phyloP scores from a whole-genome alignment of 345 rosid species.

The Stellera chamaejasme region DNA sequence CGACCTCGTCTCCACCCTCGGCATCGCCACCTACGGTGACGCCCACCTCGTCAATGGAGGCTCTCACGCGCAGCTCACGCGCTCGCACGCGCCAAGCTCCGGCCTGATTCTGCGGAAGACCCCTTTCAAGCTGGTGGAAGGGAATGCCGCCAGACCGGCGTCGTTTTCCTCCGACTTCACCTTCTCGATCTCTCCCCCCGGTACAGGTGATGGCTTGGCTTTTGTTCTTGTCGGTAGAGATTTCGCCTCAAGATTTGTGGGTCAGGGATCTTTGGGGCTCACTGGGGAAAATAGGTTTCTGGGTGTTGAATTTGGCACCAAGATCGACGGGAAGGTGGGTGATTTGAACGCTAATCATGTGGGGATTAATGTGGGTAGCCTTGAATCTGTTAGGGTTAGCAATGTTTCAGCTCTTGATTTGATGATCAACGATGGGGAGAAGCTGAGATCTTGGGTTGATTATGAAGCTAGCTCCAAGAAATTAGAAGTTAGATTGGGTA shows the following conservation, averaged over 20 bases:
- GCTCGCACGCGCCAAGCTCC: slow-evolving; percentile 21
- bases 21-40: slow-evolving; percentile 28
- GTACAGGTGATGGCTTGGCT: slow-evolving; percentile 30
- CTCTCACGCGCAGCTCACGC: slow-evolving; percentile 22
- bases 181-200: slow-evolving; percentile 26
- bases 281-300: slow-evolving; percentile 20
- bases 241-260: slow-evolving; percentile 21
- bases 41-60: slow-evolving; percentile 20
- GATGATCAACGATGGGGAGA: slow-evolving; percentile 31
- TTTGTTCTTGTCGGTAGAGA: slow-evolving; percentile 30
- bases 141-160: slow-evolving; percentile 9
- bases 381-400: slow-evolving; percentile 22
- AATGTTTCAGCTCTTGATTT: slow-evolving; percentile 19
- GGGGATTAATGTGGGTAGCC: slow-evolving; percentile 22
- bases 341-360: slow-evolving; percentile 26
- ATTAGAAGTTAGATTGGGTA: slow-evolving; percentile 39
- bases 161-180: slow-evolving; percentile 37
- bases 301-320: slow-evolving; percentile 35
- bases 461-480: slow-evolving; percentile 38
- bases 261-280: slow-evolving; percentile 22
- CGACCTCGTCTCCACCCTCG: slow-evolving; percentile 23
- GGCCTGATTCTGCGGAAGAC: slow-evolving; percentile 23
- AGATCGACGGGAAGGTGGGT: slow-evolving; percentile 22
- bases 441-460: slow-evolving; percentile 44
- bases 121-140: slow-evolving; percentile 23